Evolutionary conservation across 2,329 filamentous ascomycete genomes (phyloP), one percentile per base, ranked within the genome.

Genomic region (Cladosporium austrohemisphaericum): DNA sequence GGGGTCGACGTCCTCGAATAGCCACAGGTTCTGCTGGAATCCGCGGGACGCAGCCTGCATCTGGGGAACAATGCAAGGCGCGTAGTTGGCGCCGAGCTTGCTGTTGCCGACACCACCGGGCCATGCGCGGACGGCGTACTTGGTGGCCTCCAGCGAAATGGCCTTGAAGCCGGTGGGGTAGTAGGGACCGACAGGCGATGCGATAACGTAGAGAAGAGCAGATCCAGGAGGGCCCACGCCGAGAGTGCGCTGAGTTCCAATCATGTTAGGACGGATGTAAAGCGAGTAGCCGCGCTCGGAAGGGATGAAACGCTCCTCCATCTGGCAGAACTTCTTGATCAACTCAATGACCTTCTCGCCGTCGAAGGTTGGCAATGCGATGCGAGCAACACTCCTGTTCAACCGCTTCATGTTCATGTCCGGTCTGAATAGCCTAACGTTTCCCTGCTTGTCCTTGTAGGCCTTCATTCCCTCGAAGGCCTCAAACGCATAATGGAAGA

Each of bases 401-500:
- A 98, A 74, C 53, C 93, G 86, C 56, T 78, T 84, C 92, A 97
- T 97, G 77, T 98, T 98, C 79, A 83, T 93, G 68, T 95, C 86
- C 2, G 93, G 93, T 26, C 93, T 83, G 79, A 98, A 98, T 48
- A 98, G 77, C 49, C 92, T 84, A 59, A 95, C 81, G 52, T 83
- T 74, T 60, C 88, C 88, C 35, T 81, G 67, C 62, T 79, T 81
- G 73, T 95, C 89, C 71, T 92, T 94, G 79, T 98, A 98, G 52
- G 93, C 93, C 77, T 98, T 98, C 90, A 97, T 95, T 60, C 93
- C 93, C 76, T 98, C 93, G 71, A 98, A 98, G 69, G 87, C 93
- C 71, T 94, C 88, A 66, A 97, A 97, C 41, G 89, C 93, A 72
- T 98, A 98, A 79, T 98, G 93, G 74, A 98, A 92, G 55, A 97